phyloP scores from a whole-genome alignment of 345 rosid species.

The Xanthoceras sorbifolium region DNA sequence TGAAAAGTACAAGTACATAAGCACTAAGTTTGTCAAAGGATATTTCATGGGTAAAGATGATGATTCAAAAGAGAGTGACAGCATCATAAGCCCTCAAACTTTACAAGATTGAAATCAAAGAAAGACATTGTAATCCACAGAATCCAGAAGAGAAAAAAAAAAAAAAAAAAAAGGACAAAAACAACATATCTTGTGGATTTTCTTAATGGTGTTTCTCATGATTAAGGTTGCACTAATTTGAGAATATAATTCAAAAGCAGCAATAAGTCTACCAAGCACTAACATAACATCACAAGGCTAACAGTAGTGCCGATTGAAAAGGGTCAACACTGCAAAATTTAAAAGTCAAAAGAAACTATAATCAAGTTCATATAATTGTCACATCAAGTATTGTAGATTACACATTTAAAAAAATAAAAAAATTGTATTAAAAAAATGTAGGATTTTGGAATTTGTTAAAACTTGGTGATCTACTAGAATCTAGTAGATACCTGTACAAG shows the following conservation, averaged over 20 bases:
- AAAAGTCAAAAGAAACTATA: slow-evolving; percentile 23
- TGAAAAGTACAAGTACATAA: not conserved
- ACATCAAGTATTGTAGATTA: slow-evolving; percentile 24
- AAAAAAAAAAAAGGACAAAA: not conserved
- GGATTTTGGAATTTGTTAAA: not conserved
- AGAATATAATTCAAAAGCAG: slow-evolving; percentile 19
- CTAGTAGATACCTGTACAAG: not conserved
- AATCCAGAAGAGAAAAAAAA: slow-evolving; percentile 9
- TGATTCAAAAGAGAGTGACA: slow-evolving; percentile 15
- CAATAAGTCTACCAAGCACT: slow-evolving; percentile 13
- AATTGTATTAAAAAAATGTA: not conserved
- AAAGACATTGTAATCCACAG: not conserved
- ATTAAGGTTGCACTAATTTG: slow-evolving; percentile 31
- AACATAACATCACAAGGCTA: slow-evolving; percentile 4
- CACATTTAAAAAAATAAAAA: not conserved
- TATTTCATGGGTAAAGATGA: not conserved
- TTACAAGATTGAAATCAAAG: slow-evolving; percentile 4
- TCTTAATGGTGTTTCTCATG: slow-evolving; percentile 27
- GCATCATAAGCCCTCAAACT: slow-evolving; percentile 9
- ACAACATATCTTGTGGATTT: slow-evolving; percentile 6
- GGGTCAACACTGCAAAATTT: not conserved
- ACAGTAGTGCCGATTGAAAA: slow-evolving; percentile 10
- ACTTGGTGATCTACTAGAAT: not conserved
- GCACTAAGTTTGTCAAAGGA: slow-evolving; percentile 7
- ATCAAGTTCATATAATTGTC: slow-evolving; percentile 24